Evolutionary conservation across 768 basidiomycete species (phyloP), one percentile per base, ranked within the genome.

Genomic region (Tubosaeta brunneosetosa): DNA sequence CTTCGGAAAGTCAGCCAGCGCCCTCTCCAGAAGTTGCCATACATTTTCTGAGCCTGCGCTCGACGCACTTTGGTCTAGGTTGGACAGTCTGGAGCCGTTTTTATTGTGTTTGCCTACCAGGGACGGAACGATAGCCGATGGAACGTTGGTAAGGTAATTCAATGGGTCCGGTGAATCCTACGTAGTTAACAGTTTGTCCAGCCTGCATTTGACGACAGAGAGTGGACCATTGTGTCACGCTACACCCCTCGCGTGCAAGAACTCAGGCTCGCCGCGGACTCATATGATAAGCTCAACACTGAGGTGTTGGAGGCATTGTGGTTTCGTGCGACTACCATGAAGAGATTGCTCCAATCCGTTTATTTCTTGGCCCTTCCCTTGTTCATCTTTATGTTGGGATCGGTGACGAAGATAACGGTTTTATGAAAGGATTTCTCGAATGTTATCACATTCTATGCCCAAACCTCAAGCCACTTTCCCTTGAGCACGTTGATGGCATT

Each of bases 11-110:
- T 11, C 32, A 7, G 34, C 17, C n/a, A n/a, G 17, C 1, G 31
- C 11, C 44, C 31, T 45, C 19, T 29, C 44, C 7, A 45, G 44
- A 5, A 45, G 29, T 31, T 45, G 44, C 17, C 44, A 29, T 19
- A 3, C 31, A 32, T 32, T 45, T 44, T 45, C 44, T 13, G 44
- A 45, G 11, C 44, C 31, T 31, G 60, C 60, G 13, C 55, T 61
- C 16, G 46, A 58, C n/a, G 43, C 45, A n/a, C 29, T 61, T 29
- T 61, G 56, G 59, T 5, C 17, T 29, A 61, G 44, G 33, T 27
- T 61, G 6, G 2, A 57, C 43, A 45, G 44, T 17, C 45, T 61
- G 6, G 1, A n/a, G 10, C 58, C 59, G 0, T 49, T 60, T 19
- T 5, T 44, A n/a, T 29, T 6, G 36, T 59, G 59, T 42, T 6